phyloP scores from a whole-genome alignment of 345 rosid genomes.

The Nasturtium officinale region DNA sequence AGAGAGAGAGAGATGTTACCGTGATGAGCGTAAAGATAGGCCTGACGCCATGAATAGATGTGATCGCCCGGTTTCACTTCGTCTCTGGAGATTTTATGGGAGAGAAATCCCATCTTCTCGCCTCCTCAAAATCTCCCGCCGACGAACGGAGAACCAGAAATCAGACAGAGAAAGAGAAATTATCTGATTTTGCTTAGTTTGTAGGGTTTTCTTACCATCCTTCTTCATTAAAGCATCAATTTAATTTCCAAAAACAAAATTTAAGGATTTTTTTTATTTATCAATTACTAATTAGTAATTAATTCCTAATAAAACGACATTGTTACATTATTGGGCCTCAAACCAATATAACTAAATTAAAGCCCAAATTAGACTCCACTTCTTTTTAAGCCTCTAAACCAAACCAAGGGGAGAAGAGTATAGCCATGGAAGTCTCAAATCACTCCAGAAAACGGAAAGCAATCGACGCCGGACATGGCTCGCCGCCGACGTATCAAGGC shows the following conservation, averaged over 20 bases:
- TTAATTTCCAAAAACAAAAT: not conserved
- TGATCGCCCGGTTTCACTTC: conserved; percentile 75
- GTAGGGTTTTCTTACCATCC: conserved; percentile 15
- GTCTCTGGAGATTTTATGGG: conserved; percentile 58
- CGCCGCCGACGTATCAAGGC: conserved; percentile 31
- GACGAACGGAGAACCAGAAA: conserved; percentile 27
- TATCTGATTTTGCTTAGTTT: conserved; percentile 21
- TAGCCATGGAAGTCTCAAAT: conserved; percentile 46
- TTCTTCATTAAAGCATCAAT: not conserved
- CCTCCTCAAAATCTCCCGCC: conserved; percentile 28
- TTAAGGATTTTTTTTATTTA: not conserved
- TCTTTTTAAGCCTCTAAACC: not conserved
- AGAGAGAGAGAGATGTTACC: conserved; percentile 47
- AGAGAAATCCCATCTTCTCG: conserved; percentile 61
- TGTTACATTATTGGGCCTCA: not conserved
- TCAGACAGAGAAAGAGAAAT: conserved; percentile 8
- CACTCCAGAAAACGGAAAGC: conserved; percentile 46
- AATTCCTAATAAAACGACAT: not conserved
- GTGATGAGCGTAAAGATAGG: conserved; percentile 80
- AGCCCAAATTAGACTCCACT: not conserved
- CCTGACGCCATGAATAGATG: conserved; percentile 81
- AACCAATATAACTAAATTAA: not conserved
- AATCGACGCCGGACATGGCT: conserved; percentile 24
- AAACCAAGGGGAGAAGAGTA: no score
- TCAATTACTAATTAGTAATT: no score